A percentile compares a stretch with the other conserved stretches of the same genome.
Conservation (phyloP, 1,139 yeast genomes). For the Taphrina wiesneri region DNA sequence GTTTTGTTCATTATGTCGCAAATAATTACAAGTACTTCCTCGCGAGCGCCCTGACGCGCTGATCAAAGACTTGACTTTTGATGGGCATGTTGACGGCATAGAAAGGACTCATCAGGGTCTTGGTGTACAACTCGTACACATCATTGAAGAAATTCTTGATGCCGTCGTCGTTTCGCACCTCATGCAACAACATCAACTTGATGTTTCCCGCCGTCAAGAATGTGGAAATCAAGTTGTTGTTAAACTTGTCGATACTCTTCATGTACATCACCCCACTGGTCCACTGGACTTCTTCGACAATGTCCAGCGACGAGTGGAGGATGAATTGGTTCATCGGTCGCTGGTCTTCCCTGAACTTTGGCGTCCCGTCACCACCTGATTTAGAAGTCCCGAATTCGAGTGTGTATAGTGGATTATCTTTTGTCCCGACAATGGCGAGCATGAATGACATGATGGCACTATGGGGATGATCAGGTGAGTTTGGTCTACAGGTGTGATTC, state of each 20-base stretch:
- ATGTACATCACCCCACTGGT: conserved; percentile 51
- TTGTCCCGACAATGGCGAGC: conserved; percentile 82
- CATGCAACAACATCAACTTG: conserved; percentile 77
- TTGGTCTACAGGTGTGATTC: too few species aligned
- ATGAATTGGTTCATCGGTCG: conserved; percentile 68
- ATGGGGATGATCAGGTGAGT: background rate
- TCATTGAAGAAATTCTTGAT: conserved; percentile 83
- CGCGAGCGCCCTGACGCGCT: conserved; percentile 69
- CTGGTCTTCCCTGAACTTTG: conserved; percentile 42
- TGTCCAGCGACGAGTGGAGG: conserved; percentile 81
- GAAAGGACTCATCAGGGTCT: conserved; percentile 82
- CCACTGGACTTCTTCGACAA: conserved; percentile 90
- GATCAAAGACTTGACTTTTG: conserved; percentile 71
- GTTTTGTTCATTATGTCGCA: background rate
- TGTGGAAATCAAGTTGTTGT: conserved; percentile 76
- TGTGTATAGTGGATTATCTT: conserved; percentile 84
- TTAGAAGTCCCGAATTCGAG: conserved; percentile 79
- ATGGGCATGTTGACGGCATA: conserved; percentile 76
- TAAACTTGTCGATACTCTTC: conserved; percentile 81
- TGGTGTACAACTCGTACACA: conserved; percentile 82
- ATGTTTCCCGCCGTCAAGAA: conserved; percentile 73
- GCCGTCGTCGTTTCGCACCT: conserved; percentile 64
- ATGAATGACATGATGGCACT: conserved; percentile 63
- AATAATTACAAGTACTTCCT: conserved; percentile 63
- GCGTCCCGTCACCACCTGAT: conserved; percentile 61